Percentiles rank a stretch among this genome's conserved stretches.
phyloP scores from a whole-genome alignment of 2,329 filamentous ascomycete genomes.

The Penicillium hordei region DNA sequence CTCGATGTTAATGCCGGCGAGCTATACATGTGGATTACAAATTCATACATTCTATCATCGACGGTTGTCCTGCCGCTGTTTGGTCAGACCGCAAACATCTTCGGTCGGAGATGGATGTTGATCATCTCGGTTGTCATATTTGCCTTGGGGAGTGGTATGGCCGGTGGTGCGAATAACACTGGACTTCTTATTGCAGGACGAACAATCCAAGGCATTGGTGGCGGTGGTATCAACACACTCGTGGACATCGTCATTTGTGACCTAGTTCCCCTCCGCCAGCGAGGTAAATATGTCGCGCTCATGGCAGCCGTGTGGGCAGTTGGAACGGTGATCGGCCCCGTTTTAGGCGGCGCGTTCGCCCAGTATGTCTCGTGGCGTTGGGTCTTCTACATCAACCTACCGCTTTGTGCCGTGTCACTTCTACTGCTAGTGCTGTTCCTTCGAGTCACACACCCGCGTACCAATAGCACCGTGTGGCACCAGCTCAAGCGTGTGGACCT shows the following conservation, averaged over 20 bases:
- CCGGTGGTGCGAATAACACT: constrained; percentile 48
- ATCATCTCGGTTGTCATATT: constrained; percentile 50
- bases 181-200: constrained; percentile 2
- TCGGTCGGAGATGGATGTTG: constrained; percentile 49
- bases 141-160: constrained; percentile 54
- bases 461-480: not conserved
- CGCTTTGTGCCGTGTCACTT: not conserved
- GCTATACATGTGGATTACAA: constrained; percentile 40
- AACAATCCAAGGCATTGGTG: constrained; percentile 9
- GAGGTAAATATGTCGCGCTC: constrained; percentile 11
- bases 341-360: constrained; percentile 6
- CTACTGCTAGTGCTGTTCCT: constrained; percentile 3
- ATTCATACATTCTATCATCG: constrained; percentile 36
- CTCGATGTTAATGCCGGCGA: constrained; percentile 32
- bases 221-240: constrained; percentile 5
- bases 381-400: constrained; percentile 13
- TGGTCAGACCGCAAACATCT: constrained; percentile 54
- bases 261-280: constrained; percentile 8
- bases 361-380: constrained; percentile 9
- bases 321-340: constrained; percentile 6
- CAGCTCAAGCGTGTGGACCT: constrained; percentile 27
- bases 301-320: constrained; percentile 6
- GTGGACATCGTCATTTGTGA: constrained; percentile 7
- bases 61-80: constrained; percentile 53
- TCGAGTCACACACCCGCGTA: constrained; percentile 10